Conservation (phyloP, 805 yeast genomes). For the Teunomyces tritomae region DNA sequence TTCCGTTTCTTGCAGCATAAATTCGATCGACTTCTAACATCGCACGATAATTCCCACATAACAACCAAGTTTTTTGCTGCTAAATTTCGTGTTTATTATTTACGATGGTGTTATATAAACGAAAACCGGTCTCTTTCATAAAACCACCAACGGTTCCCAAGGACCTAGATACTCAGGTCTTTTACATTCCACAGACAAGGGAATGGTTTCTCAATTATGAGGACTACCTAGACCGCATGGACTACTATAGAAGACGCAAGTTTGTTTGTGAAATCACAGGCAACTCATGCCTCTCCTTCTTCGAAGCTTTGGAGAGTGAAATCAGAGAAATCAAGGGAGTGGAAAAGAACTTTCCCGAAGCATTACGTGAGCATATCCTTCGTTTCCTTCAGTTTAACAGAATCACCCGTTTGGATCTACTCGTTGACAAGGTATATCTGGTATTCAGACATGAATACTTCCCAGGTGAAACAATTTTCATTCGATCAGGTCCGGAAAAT, state of each 20-base stretch:
- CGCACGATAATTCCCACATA: not conserved
- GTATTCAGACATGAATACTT: conserved; percentile 78
- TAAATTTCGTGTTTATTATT: not conserved
- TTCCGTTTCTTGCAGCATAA: not conserved
- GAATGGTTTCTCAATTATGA: conserved; percentile 85
- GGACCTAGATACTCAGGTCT: conserved; percentile 62
- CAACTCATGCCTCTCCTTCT: conserved; percentile 83
- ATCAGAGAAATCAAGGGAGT: conserved; percentile 53
- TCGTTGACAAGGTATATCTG: conserved; percentile 83
- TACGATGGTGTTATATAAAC: conserved; percentile 71
- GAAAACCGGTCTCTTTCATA: conserved; percentile 64
- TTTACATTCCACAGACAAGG: conserved; percentile 78
- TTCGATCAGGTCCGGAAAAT: conserved; percentile 35
- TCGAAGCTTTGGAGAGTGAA: conserved; percentile 84
- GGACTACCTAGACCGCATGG: conserved; percentile 68
- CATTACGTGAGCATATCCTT: conserved; percentile 88
- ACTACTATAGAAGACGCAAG: conserved; percentile 69
- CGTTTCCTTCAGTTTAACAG: conserved; percentile 79
- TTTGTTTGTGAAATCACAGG: conserved; percentile 97
- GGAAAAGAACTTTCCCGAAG: conserved; percentile 83
- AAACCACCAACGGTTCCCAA: conserved; percentile 57
- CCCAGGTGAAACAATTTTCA: conserved; percentile 83
- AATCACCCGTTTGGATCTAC: conserved; percentile 74
- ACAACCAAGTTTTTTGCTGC: conserved; percentile 1
- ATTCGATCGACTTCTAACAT: not conserved